phyloP scores from a whole-genome alignment of 2,329 filamentous ascomycete species.

The Metarhizium anisopliae region DNA sequence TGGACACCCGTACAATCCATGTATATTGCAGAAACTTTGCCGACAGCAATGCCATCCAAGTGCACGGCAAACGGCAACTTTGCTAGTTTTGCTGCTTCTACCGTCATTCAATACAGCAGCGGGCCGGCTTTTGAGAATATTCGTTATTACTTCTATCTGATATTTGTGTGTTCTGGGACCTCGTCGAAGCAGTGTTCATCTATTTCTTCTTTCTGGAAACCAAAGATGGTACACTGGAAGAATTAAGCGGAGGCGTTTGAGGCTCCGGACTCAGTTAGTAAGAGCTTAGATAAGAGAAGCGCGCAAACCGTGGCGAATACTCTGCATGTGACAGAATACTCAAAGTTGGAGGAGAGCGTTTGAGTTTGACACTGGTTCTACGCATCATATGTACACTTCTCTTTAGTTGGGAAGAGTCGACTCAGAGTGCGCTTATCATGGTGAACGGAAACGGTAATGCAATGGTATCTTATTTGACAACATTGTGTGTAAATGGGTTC shows the following conservation, averaged over 20 bases:
- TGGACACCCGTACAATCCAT: slow-evolving; percentile 40
- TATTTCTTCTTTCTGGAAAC: slow-evolving; percentile 44
- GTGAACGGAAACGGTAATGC: no score
- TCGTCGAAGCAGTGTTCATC: slow-evolving; percentile 31
- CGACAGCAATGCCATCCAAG: slow-evolving; percentile 35
- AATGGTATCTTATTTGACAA: no score
- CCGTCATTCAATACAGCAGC: slow-evolving; percentile 34
- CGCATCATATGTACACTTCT: no score
- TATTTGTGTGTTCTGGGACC: slow-evolving; percentile 35
- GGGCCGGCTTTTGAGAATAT: slow-evolving; percentile 34
- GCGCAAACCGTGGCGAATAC: slow-evolving; percentile 34
- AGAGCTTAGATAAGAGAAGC: slow-evolving; percentile 31
- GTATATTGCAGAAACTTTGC: slow-evolving; percentile 39
- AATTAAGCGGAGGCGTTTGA: slow-evolving; percentile 41
- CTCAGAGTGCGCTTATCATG: no score
- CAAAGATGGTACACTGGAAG: slow-evolving; percentile 42
- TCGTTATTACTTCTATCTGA: slow-evolving; percentile 34
- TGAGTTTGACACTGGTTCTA: not conserved
- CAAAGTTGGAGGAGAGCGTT: slow-evolving; percentile 14
- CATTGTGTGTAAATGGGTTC: no score
- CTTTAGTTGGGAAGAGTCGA: no score
- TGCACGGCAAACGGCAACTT: slow-evolving; percentile 35
- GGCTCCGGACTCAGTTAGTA: slow-evolving; percentile 34
- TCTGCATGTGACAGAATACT: slow-evolving; percentile 17
- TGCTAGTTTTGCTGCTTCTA: slow-evolving; percentile 26